phyloP scores from a whole-genome alignment of 345 rosid species.

The Heritiera fomes region DNA sequence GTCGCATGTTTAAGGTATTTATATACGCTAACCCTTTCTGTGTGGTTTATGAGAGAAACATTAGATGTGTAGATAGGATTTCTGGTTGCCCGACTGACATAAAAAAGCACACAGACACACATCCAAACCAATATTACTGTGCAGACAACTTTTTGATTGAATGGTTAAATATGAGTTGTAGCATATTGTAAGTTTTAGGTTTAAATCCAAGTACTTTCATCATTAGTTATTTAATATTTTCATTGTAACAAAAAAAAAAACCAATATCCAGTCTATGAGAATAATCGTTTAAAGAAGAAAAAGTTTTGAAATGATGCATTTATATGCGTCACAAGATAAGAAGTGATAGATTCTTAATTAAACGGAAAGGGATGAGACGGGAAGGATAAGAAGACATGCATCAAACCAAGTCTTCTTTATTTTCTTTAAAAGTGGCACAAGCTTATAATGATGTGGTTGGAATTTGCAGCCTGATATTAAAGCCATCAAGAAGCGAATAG shows the following conservation, averaged over 20 bases:
- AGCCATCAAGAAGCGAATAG: slow-evolving; percentile 93
- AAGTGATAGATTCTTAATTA: not conserved
- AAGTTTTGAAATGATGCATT: not conserved
- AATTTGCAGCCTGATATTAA: slow-evolving; percentile 85
- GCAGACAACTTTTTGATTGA: no score
- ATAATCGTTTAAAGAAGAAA: not conserved
- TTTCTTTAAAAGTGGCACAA: no score
- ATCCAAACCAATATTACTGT: no score
- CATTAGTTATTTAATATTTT: no score
- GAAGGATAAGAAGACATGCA: no score
- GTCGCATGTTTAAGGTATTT: slow-evolving; percentile 91
- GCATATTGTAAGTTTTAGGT: no score
- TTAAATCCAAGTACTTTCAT: no score
- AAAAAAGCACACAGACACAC: not conserved
- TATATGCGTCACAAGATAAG: not conserved
- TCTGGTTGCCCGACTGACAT: not conserved
- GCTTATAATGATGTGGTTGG: not conserved
- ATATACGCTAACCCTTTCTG: not conserved
- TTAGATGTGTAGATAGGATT: not conserved
- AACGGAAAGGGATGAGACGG: not conserved
- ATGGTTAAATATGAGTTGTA: no score
- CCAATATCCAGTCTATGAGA: not conserved
- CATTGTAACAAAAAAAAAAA: no score
- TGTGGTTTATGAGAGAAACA: not conserved
- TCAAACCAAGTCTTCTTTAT: no score